A percentile compares a stretch with the other conserved stretches of the same genome.
phyloP scores from a whole-genome alignment of 208 protist species.

The Trypanosoma boissoni region DNA sequence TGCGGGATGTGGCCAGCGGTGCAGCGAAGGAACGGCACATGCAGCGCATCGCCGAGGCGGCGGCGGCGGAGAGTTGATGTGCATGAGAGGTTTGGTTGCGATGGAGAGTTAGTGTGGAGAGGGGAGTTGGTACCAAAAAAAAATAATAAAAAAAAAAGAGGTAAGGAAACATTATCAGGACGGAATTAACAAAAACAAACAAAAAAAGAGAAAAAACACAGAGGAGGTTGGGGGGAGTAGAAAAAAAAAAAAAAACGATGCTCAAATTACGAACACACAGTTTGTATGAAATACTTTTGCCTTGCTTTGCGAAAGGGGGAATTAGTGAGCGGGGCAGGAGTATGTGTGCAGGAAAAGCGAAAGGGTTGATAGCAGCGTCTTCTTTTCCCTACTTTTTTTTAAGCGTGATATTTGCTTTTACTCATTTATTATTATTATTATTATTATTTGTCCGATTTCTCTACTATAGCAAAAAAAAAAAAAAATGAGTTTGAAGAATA shows the following conservation, averaged over 20 bases:
- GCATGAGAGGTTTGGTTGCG: neutral
- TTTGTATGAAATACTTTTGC: too few relatives aligned
- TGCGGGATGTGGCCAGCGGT: slow-evolving; percentile 49
- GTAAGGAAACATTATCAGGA: neutral
- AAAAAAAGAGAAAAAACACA: neutral
- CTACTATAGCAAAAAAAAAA: neutral
- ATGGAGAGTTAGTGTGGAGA: neutral
- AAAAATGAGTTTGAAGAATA: neutral
- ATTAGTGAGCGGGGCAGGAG: too few relatives aligned
- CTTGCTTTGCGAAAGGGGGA: too few relatives aligned
- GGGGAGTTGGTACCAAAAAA: neutral
- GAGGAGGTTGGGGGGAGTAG: neutral
- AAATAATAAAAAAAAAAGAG: neutral
- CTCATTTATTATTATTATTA: too few relatives aligned
- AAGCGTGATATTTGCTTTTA: too few relatives aligned
- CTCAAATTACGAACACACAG: too few relatives aligned
- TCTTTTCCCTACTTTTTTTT: too few relatives aligned
- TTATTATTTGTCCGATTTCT: neutral
- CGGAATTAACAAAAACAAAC: neutral
- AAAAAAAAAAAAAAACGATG: too few relatives aligned
- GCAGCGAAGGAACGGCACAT: slow-evolving; percentile 69
- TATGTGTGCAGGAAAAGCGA: too few relatives aligned
- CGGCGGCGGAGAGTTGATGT: slow-evolving; percentile 3
- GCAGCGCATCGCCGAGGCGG: slow-evolving; percentile 55
- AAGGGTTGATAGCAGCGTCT: too few relatives aligned